A percentile compares a stretch with the other conserved stretches of the same genome.
Evolutionary conservation across 1,284 basidiomycete species (phyloP).

Genomic region (Ceratobasidium sp.): DNA sequence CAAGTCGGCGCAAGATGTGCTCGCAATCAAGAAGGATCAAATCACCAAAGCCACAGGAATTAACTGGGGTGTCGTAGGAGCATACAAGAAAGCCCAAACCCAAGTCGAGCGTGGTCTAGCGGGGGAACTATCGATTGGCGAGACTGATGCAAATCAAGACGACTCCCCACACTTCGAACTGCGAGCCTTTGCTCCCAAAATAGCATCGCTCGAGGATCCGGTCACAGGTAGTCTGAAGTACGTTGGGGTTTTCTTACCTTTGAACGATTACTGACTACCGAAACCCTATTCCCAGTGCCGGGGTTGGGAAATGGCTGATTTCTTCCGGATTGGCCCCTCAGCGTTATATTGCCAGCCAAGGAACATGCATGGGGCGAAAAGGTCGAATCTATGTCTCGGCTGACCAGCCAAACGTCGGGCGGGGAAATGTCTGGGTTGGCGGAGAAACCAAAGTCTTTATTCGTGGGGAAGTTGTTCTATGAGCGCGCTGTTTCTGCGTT

Average conservation of each 20-base stretch:
- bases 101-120: conserved; percentile 2
- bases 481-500: not conserved
- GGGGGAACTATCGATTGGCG: not conserved
- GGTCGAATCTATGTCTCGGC: conserved; percentile 36
- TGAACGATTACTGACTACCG: not conserved
- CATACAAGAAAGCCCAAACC: conserved; percentile 25
- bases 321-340: conserved; percentile 26
- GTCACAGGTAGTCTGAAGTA: conserved; percentile 37
- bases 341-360: conserved; percentile 33
- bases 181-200: conserved; percentile 23
- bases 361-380: conserved; percentile 22
- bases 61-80: conserved; percentile 30
- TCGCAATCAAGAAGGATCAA: conserved; percentile 18
- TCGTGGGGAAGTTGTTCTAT: conserved; percentile 13
- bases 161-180: conserved; percentile 30
- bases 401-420: not conserved
- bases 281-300: conserved; percentile 6
- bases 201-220: conserved; percentile 13
- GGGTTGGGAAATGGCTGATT: conserved; percentile 28
- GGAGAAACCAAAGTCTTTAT: conserved; percentile 27
- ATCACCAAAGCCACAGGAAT: not conserved
- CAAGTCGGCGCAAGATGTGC: conserved; percentile 23
- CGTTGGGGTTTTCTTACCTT: not conserved
- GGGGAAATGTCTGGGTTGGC: conserved; percentile 26
- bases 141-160: not conserved